These are phyloP conservation scores for Rugonectria rugulosa DNA, from an alignment of 2,329 filamentous ascomycete species.

Conservation along the genomic window DNA sequence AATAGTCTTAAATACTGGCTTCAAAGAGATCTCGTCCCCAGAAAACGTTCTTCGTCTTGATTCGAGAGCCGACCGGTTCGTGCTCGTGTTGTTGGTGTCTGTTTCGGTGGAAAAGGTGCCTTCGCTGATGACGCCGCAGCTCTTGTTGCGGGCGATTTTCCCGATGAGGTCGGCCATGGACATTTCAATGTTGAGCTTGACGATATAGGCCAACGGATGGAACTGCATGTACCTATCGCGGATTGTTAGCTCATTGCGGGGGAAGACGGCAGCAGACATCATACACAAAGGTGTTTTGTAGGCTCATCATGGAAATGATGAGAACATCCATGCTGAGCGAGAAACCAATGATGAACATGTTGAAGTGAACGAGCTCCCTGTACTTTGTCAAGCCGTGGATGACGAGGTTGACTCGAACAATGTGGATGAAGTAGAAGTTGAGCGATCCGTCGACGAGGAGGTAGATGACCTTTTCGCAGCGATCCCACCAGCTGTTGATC, in stretches of 20 bases:
- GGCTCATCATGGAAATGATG: constrained; percentile 40
- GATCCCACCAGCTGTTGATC: constrained; percentile 38
- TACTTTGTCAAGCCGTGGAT: constrained; percentile 35
- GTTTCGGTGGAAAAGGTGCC: not conserved
- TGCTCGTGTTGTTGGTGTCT: not conserved
- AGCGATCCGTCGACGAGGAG: constrained; percentile 34
- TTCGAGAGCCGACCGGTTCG: not conserved
- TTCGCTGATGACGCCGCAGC: constrained; percentile 3
- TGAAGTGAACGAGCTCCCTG: constrained; percentile 36
- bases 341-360: constrained; percentile 40
- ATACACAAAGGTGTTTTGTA: constrained; percentile 40
- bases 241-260: not conserved
- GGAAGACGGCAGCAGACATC: not conserved
- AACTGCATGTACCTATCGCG: constrained; percentile 53
- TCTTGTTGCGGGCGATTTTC: constrained; percentile 40
- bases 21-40: not conserved
- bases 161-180: constrained; percentile 61
- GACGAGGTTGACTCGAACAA: constrained; percentile 34
- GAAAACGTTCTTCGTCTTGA: not conserved
- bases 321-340: constrained; percentile 39
- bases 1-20: not conserved
- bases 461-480: constrained; percentile 40
- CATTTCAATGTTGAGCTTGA: constrained; percentile 63
- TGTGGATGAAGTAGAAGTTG: constrained; percentile 38
- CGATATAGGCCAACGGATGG: constrained; percentile 59